phyloP scores from a whole-genome alignment of 2,329 filamentous ascomycete species.

The Alternaria sp. region DNA sequence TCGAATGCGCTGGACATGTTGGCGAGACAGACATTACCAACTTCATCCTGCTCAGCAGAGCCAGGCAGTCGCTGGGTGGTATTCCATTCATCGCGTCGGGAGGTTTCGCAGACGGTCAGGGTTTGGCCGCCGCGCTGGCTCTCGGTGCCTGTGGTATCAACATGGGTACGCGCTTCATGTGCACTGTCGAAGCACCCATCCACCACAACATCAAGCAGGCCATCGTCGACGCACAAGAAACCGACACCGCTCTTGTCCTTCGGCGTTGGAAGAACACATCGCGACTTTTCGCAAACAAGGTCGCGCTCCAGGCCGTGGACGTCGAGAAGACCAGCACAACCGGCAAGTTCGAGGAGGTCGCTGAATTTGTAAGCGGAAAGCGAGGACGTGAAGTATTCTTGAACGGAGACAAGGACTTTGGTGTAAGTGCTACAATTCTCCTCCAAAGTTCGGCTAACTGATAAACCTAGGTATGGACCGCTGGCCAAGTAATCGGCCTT shows the following conservation, averaged over 20 bases:
- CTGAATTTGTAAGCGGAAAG: conserved; percentile 87
- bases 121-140: conserved; percentile 87
- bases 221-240: conserved; percentile 89
- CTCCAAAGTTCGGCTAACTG: neutral
- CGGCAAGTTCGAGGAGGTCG: conserved; percentile 90
- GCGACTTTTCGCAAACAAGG: conserved; percentile 89
- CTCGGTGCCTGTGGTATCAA: conserved; percentile 95
- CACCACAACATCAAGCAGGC: conserved; percentile 93
- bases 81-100: conserved; percentile 96
- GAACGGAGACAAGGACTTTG: conserved; percentile 89
- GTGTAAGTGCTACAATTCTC: conserved; percentile 52
- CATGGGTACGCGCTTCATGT: conserved; percentile 99
- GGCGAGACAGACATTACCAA: conserved; percentile 89
- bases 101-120: conserved; percentile 93
- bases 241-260: conserved; percentile 88
- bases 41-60: conserved; percentile 85
- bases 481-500: conserved; percentile 85
- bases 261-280: conserved; percentile 93
- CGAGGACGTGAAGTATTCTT: conserved; percentile 90
- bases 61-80: conserved; percentile 77
- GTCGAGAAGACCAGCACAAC: conserved; percentile 83
- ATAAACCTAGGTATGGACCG: conserved; percentile 86
- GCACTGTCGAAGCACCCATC: conserved; percentile 90
- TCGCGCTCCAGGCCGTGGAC: conserved; percentile 79
- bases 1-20: conserved; percentile 94